These are phyloP conservation scores for Moesziomyces aphidis DNA, from an alignment of 1,284 basidiomycete genomes.

Conservation along the genomic window DNA sequence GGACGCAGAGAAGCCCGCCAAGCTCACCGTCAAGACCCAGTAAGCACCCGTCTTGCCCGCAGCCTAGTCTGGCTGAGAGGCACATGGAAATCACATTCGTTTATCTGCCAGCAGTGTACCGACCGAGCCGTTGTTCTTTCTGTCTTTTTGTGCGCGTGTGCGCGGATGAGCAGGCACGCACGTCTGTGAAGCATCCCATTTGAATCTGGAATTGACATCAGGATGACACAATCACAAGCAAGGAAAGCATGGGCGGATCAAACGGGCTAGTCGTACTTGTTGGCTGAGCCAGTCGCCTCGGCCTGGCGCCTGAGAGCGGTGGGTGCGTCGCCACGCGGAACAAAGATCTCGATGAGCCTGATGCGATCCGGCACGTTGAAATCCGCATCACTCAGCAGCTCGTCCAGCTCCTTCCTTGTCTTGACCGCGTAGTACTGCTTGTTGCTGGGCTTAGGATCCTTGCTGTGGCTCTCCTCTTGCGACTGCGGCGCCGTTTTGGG, in stretches of 20 bases:
- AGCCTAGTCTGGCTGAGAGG: too few species aligned
- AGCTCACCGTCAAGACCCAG: conserved; percentile 53
- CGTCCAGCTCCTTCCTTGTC: conserved; percentile 76
- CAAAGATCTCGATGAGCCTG: conserved; percentile 82
- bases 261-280: conserved; percentile 34
- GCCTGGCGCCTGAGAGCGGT: conserved; percentile 73
- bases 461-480: conserved; percentile 56
- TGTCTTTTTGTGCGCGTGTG: too few species aligned
- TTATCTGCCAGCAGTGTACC: too few species aligned
- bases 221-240: too few species aligned
- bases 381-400: conserved; percentile 73
- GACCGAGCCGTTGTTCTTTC: too few species aligned
- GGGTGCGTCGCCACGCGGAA: conserved; percentile 80
- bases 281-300: conserved; percentile 68
- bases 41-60: conserved; percentile 10
- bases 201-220: not conserved
- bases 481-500: not conserved
- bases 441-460: conserved; percentile 71
- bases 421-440: conserved; percentile 76
- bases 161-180: too few species aligned
- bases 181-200: not conserved
- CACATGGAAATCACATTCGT: too few species aligned
- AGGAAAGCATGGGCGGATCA: too few species aligned
- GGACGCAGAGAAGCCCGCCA: conserved; percentile 53
- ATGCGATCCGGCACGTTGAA: conserved; percentile 77